Base-by-base conservation (phyloP, 2,329 filamentous ascomycete species). In the Ilyonectria mors-panacis region DNA sequence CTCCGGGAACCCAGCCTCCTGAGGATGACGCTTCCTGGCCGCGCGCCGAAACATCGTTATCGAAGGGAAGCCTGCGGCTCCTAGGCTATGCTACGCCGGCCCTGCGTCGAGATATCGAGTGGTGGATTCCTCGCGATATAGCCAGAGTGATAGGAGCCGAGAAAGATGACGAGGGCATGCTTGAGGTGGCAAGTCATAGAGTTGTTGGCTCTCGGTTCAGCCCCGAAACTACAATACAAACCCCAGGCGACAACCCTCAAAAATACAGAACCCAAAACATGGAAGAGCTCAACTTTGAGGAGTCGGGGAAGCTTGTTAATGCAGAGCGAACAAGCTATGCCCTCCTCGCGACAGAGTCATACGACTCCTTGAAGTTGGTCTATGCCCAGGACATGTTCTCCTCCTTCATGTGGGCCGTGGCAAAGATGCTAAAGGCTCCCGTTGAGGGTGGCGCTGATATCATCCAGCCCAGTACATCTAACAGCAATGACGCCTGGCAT, bases 341-440 rank as follows among this genome's bases (percentile, higher is more conserved):
- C 7, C 12, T 61, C 23, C 45, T 74, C 4, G 65, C 64, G 6
- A 50, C 48, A 4, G 55, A 68, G n/a, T 70, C 67, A 6, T 48
- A 70, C 33, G 53, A 35, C 7, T 23, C 67, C 3, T 56, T 75
- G 19, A 48, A 66, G 53, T 35, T 42, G 10, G 19, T 75, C 3
- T 76, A 69, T 45, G 70, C 76, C 6, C 72, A 76, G 35, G 59
- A 78, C 28, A 70, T 79, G 33, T 75, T 79, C n/a, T 72, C 75
- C 2, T 37, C 71, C 2, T 79, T 79, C 63, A 75, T 79, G 73
- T 73, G 72, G 50, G 66, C 75, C 6, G 47, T 66, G 23, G 74
- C 73, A n/a, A 73, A 70, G 30, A 59, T 51, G 23, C 50, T 73
- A 12, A 8, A 21, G 4, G 12, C 28, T 0, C 65, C 66, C 0